Evolutionary conservation across 164 flowering plant genomes (phyloP).

Genomic region (Vitis amurensis): DNA sequence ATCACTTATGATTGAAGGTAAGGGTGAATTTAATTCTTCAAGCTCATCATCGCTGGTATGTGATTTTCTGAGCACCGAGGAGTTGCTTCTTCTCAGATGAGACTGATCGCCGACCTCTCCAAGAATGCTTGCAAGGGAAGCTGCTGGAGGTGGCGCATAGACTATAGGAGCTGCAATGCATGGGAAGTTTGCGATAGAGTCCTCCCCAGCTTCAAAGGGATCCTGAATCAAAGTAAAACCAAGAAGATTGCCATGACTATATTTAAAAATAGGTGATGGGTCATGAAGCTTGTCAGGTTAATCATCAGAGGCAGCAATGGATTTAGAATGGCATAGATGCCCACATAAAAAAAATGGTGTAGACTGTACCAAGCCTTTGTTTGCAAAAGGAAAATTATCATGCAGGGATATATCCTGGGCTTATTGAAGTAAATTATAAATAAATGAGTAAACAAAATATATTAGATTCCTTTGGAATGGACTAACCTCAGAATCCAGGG

Average conservation of each 20-base stretch:
- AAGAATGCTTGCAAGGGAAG: conserved; percentile 36
- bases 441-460: background rate
- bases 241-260: background rate
- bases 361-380: no score
- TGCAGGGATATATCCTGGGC: no score
- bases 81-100: conserved; percentile 45
- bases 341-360: no score
- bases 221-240: conserved; percentile 36
- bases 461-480: background rate
- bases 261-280: background rate
- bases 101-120: conserved; percentile 51
- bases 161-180: conserved; percentile 57
- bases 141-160: conserved; percentile 65
- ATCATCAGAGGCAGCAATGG: background rate
- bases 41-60: conserved; percentile 95
- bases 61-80: conserved; percentile 70
- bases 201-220: conserved; percentile 34
- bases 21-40: conserved; percentile 73
- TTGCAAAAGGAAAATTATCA: no score
- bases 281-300: background rate
- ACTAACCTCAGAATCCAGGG: conserved; percentile 78
- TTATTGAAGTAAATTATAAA: background rate
- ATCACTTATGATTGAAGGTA: conserved; percentile 47
- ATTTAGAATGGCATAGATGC: background rate
- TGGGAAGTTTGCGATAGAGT: conserved; percentile 50